A percentile compares a stretch with the other conserved stretches of the same genome.
phyloP scores from a whole-genome alignment of 257 asterid genomes.

The Nicotiana undulata region DNA sequence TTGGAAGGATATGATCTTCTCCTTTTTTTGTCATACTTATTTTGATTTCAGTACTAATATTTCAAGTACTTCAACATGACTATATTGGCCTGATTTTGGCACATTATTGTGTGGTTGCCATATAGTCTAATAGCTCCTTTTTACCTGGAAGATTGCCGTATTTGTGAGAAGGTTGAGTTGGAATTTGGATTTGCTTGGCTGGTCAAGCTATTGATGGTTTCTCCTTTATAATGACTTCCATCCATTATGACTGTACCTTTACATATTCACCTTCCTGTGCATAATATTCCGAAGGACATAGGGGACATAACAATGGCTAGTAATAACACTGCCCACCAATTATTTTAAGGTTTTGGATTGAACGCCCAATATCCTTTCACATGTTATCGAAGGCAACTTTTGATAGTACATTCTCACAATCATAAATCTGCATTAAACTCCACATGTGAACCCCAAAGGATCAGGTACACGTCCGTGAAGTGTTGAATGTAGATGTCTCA shows the following conservation, averaged over 20 bases:
- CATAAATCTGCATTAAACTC: neutral
- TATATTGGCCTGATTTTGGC: neutral
- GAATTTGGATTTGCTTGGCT: neutral
- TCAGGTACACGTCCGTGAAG: neutral
- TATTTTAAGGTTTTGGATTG: neutral
- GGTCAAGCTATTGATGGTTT: neutral
- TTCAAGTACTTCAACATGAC: neutral
- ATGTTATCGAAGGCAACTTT: neutral
- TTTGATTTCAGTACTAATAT: neutral
- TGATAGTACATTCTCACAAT: neutral
- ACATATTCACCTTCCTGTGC: neutral
- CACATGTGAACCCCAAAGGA: neutral
- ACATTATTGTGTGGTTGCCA: neutral
- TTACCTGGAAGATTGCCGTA: neutral
- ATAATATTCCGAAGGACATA: neutral
- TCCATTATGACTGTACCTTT: neutral
- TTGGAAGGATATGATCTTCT: neutral
- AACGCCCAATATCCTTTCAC: neutral
- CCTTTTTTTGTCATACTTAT: no score
- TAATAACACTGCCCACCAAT: neutral
- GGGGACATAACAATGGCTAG: no score
- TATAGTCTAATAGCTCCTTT: neutral
- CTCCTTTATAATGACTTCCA: neutral
- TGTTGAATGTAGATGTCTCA: neutral
- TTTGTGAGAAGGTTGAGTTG: neutral